Evolutionary conservation across 179 eudicot genomes (phyloP), one percentile per base, ranked within the genome.

Genomic region (Heliamphora pulchella): DNA sequence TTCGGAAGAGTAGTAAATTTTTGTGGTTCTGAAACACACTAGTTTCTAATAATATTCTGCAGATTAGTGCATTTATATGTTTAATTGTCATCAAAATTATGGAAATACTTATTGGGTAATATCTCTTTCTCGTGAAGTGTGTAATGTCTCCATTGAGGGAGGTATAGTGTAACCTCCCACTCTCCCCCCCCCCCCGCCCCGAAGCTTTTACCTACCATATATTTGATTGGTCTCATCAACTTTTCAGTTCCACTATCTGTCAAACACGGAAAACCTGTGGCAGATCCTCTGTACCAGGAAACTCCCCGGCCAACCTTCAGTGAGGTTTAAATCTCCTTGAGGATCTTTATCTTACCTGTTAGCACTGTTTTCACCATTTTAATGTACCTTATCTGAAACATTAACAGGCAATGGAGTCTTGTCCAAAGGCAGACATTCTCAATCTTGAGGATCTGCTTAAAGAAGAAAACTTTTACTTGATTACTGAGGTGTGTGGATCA

Each of bases 381-480:
- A 77, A 79, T 68, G 15, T 17, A 20, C 43, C 73, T 66, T 62
- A 39, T 51, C 10, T 5, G n/a, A 41, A 5, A 2, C 71, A 69
- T 65, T 55, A 11, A 51, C 84, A 96, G 99, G 97, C 92, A 20
- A 96, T 96, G 99, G 92, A 88, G 57, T 89, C 98, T 63, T 92
- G 97, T 86, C 98, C 96, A 17, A 96, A 90, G 86, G 90, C 82
- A 70, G 88, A 89, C 66, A 88, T 92, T 54, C 85, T 89, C 18
- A 90, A 91, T 81, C 85, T 90, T 48, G 84, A 91, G 81, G 92
- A 91, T 71, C 79, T 87, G 64, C 90, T 96, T 48, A 83, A 87
- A 68, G 99, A 94, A 85, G 98, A 96, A 83, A 96, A 94, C 78
- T 83, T 96, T 50, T 94, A 92, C 89, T 84, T 96, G 86, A 84